These are phyloP conservation scores for Breviolum minutum DNA, from an alignment of 73 alveolate genomes.

Conservation along the genomic window DNA sequence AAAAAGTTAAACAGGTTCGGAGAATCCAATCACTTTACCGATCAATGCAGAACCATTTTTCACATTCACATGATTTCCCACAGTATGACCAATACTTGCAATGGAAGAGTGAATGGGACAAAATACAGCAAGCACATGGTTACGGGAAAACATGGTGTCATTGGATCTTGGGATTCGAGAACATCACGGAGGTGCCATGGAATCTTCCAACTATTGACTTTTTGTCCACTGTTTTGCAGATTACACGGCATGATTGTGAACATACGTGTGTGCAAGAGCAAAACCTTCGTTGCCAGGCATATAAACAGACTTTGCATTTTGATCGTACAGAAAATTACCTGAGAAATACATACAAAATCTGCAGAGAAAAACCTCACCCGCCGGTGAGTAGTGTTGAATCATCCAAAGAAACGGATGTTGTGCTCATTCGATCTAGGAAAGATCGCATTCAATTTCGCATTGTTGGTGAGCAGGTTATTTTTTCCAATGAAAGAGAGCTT, in stretches of 20 bases:
- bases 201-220: not conserved
- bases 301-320: no score
- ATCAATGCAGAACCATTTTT: no score
- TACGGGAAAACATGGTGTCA: not conserved
- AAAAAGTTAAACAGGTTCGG: not conserved
- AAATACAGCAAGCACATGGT: not conserved
- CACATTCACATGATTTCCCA: no score
- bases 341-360: no score
- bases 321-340: no score
- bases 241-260: not conserved
- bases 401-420: not conserved
- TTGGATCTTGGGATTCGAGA: not conserved
- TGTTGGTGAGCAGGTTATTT: no score
- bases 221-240: not conserved
- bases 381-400: no score
- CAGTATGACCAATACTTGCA: not conserved
- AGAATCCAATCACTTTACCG: not conserved
- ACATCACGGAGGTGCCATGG: not conserved
- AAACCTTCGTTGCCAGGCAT: not conserved
- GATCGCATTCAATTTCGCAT: not conserved
- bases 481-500: no score
- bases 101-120: not conserved
- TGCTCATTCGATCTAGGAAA: no score
- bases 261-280: not conserved
- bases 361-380: no score